phyloP scores from a whole-genome alignment of 495 filamentous ascomycete species.

The Cetradonia linearis region DNA sequence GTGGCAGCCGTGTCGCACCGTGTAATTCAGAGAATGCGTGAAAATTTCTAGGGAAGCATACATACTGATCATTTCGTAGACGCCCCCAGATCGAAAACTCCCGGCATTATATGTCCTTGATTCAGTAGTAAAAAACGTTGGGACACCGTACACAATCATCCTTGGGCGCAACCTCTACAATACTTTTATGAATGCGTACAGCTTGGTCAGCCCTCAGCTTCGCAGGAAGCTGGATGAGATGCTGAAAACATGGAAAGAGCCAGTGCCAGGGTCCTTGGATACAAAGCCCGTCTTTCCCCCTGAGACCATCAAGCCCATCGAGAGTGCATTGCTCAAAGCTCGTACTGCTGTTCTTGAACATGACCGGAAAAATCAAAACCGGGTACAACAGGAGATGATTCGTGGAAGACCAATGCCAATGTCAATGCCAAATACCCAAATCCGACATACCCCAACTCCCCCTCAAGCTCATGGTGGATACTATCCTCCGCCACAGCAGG shows the following conservation, averaged over 20 bases:
- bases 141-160: slow-evolving; percentile 91
- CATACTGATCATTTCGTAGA: slow-evolving; percentile 43
- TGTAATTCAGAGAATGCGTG: not conserved
- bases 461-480: slow-evolving; percentile 42
- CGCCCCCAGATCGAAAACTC: slow-evolving; percentile 72
- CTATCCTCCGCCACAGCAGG: slow-evolving; percentile 26
- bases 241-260: slow-evolving; percentile 96
- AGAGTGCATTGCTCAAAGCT: slow-evolving; percentile 84
- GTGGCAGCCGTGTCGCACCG: not conserved
- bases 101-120: slow-evolving; percentile 96
- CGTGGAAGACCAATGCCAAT: slow-evolving; percentile 44
- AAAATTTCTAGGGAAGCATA: not conserved
- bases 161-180: slow-evolving; percentile 82
- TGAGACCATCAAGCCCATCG: slow-evolving; percentile 78
- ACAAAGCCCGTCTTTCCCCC: slow-evolving; percentile 77
- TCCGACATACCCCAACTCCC: slow-evolving; percentile 61
- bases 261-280: slow-evolving; percentile 83
- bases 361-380: slow-evolving; percentile 51
- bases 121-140: slow-evolving; percentile 97
- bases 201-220: slow-evolving; percentile 68
- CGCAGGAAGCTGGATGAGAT: slow-evolving; percentile 89
- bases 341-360: slow-evolving; percentile 63
- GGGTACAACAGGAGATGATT: slow-evolving; percentile 53
- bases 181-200: slow-evolving; percentile 94
- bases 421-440: slow-evolving; percentile 40